Conservation (phyloP, 768 basidiomycete genomes). For the Lanmaoa pseudosensibilis region DNA sequence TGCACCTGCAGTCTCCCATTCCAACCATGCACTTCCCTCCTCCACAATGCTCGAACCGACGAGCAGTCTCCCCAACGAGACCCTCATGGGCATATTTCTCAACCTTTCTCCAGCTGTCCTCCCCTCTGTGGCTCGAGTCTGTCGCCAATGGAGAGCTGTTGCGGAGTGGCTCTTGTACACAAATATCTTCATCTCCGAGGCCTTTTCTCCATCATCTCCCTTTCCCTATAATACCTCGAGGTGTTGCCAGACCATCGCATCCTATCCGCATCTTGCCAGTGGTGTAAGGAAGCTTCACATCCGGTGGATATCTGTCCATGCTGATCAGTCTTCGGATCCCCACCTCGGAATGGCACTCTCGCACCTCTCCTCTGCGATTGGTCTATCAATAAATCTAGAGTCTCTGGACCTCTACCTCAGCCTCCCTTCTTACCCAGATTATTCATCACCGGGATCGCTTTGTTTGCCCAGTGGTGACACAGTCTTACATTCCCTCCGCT, state of each 20-base stretch:
- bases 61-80: not conserved
- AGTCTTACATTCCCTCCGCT: constrained; percentile 43
- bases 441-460: constrained; percentile 39
- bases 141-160: not conserved
- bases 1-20: not conserved
- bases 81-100: not conserved
- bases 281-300: constrained; percentile 48
- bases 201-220: not conserved
- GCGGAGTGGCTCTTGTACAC: not conserved
- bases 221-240: constrained; percentile 38
- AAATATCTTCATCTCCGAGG: not conserved
- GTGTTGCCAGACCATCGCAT: constrained; percentile 39
- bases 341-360: constrained; percentile 42
- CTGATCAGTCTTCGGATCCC: constrained; percentile 9
- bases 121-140: not conserved
- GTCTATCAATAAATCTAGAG: constrained; percentile 43
- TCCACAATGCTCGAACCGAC: not conserved
- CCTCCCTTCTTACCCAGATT: constrained; percentile 41
- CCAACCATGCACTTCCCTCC: not conserved
- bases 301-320: constrained; percentile 47
- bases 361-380: constrained; percentile 40
- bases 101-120: not conserved
- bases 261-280: constrained; percentile 43
- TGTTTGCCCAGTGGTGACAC: constrained; percentile 42
- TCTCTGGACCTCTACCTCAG: constrained; percentile 49